Evolutionary conservation across 1,284 basidiomycete species (phyloP).

Genomic region (Apiotrichum akiyoshidainum): DNA sequence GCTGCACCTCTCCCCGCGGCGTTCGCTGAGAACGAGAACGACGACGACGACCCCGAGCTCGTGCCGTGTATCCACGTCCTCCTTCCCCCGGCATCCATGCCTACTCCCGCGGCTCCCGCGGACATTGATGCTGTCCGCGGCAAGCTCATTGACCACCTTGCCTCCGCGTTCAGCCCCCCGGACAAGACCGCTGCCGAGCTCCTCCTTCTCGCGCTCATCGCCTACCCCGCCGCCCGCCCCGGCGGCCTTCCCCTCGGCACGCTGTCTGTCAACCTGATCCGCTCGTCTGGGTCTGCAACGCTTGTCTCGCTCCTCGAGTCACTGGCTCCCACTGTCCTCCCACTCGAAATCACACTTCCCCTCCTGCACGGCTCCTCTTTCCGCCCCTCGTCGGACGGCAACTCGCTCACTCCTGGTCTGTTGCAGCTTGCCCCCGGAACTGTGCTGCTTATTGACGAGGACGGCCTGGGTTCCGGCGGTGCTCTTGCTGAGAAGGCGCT

Average conservation of each 20-base stretch:
- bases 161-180: slow-evolving; percentile 30
- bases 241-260: slow-evolving; percentile 41
- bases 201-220: slow-evolving; percentile 40
- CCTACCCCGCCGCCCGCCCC: slow-evolving; percentile 33
- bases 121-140: slow-evolving; percentile 16
- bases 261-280: slow-evolving; percentile 40
- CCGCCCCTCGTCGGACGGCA: slow-evolving; percentile 35
- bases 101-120: slow-evolving; percentile 1
- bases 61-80: slow-evolving; percentile 48
- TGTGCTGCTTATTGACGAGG: slow-evolving; percentile 22
- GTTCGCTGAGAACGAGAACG: slow-evolving; percentile 25
- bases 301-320: slow-evolving; percentile 20
- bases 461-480: slow-evolving; percentile 44
- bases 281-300: slow-evolving; percentile 10
- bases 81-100: slow-evolving; percentile 10
- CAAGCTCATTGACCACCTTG: slow-evolving; percentile 36
- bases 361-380: slow-evolving; percentile 40
- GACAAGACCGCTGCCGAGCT: slow-evolving; percentile 42
- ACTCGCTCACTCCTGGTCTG: slow-evolving; percentile 39
- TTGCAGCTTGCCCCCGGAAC: slow-evolving; percentile 41
- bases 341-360: slow-evolving; percentile 34
- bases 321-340: slow-evolving; percentile 31
- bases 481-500: slow-evolving; percentile 41
- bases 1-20: slow-evolving; percentile 36
- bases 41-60: slow-evolving; percentile 25